Evolutionary conservation across 2,329 filamentous ascomycete genomes (phyloP).

Genomic region (Amylocarpus encephaloides): DNA sequence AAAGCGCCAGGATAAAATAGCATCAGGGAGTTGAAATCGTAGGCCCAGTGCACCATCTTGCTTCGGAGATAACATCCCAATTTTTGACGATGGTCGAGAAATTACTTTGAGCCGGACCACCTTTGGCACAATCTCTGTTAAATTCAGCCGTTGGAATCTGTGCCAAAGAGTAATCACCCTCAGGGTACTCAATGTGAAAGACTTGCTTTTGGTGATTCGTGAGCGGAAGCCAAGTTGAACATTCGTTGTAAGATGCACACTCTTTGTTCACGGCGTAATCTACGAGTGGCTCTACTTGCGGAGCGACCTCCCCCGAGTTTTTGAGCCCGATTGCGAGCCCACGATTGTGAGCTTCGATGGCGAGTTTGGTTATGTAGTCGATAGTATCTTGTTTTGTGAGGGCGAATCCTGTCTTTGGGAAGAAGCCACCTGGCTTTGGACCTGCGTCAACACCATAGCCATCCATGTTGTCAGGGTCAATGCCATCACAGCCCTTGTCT

Average conservation of each 20-base stretch:
- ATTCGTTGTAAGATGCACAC: slow-evolving; percentile 56
- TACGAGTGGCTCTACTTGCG: slow-evolving; percentile 40
- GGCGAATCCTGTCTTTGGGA: slow-evolving; percentile 42
- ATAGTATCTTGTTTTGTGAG: slow-evolving; percentile 52
- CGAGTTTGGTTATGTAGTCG: slow-evolving; percentile 55
- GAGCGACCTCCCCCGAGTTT: slow-evolving; percentile 57
- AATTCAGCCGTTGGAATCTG: not conserved
- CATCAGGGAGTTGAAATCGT: too few species aligned
- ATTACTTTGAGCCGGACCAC: not conserved
- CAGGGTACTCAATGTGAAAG: slow-evolving; percentile 66
- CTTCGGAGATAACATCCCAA: not conserved
- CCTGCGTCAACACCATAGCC: slow-evolving; percentile 51
- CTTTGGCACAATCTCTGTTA: not conserved
- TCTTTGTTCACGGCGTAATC: slow-evolving; percentile 67
- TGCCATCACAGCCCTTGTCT: slow-evolving; percentile 57
- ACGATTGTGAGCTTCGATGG: slow-evolving; percentile 43
- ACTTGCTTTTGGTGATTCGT: slow-evolving; percentile 45
- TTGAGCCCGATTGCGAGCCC: slow-evolving; percentile 61
- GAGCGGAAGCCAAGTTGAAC: slow-evolving; percentile 34
- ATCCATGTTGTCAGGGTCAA: slow-evolving; percentile 66
- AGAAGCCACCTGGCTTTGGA: not conserved
- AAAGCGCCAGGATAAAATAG: too few species aligned
- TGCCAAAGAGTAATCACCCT: not conserved
- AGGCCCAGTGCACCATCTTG: not conserved
- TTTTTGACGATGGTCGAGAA: not conserved